These are phyloP conservation scores for Skeletonema grethae DNA, from an alignment of 108 stramenopile species.

Conservation along the genomic window DNA sequence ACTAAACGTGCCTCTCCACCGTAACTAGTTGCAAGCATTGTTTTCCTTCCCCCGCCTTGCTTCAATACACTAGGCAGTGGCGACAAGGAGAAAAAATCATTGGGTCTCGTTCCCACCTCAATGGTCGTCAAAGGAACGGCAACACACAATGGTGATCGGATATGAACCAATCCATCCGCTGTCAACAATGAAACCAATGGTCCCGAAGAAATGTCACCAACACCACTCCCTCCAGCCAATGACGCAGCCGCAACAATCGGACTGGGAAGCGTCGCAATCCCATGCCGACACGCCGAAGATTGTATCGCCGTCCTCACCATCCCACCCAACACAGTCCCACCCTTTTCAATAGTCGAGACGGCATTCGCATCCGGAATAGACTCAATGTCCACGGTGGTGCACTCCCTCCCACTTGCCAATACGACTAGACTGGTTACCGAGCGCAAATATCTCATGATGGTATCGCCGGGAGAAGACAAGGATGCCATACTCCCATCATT, in stretches of 20 bases:
- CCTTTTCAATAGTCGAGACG: slow-evolving; percentile 10
- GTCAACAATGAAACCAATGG: slow-evolving; percentile 67
- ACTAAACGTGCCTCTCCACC: slow-evolving; percentile 70
- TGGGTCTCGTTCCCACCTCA: slow-evolving; percentile 89
- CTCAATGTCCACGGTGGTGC: slow-evolving; percentile 70
- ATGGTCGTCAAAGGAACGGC: slow-evolving; percentile 76
- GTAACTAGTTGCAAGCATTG: slow-evolving; percentile 63
- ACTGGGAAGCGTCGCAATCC: slow-evolving; percentile 57
- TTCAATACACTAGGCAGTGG: slow-evolving; percentile 21
- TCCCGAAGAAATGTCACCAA: slow-evolving; percentile 27
- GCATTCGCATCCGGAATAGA: slow-evolving; percentile 32
- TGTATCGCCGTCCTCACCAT: slow-evolving; percentile 15
- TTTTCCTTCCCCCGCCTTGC: slow-evolving; percentile 2
- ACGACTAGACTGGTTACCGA: slow-evolving; percentile 49
- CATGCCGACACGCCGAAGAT: slow-evolving; percentile 55
- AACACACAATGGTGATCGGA: slow-evolving; percentile 78
- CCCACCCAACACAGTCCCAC: slow-evolving; percentile 10
- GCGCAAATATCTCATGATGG: slow-evolving; percentile 26
- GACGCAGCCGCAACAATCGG: slow-evolving; percentile 78
- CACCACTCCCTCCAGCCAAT: slow-evolving; percentile 15
- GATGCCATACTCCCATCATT: slow-evolving; percentile 10
- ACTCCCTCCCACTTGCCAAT: slow-evolving; percentile 77
- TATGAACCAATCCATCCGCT: slow-evolving; percentile 76
- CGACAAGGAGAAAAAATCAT: slow-evolving; percentile 78
- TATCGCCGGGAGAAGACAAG: slow-evolving; percentile 44